Base-by-base conservation (phyloP, 257 asterid genomes). In the Nicotiana undulata region DNA sequence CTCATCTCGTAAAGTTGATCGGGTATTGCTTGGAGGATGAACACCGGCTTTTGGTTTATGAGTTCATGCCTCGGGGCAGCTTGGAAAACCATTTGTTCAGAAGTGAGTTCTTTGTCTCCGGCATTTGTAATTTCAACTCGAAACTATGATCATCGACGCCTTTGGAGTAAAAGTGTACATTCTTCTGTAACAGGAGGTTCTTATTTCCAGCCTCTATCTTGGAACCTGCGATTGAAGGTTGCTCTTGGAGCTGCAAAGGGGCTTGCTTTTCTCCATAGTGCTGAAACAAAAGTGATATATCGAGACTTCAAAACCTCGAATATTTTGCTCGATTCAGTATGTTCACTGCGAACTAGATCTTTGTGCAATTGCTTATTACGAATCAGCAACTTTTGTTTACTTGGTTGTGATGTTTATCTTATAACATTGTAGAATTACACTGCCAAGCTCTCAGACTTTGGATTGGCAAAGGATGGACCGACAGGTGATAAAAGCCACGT, bases 371-470 rank as follows among this genome's bases (percentile, higher is more conserved):
- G 24, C 63, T 13, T 28, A 20, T 29, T 51, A 56, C 8, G 18
- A 56, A 46, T 44, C 79, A 26, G 16, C 44, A 12, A 70, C 37
- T 18, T 15, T 22, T 24, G 40, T 61, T 49, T 46, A 63, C 46
- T 28, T 79, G 12, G 59, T 9, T 40, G 12, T 46, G 26, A 16
- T 63, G 60, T 58, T 51, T 56, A 13, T n/a, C 26, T 79, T 79
- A 1, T 80, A 74, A 87, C 77, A 56, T 85, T 82, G 80, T 88
- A 95, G 98, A 88, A 84, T 79, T 94, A 93, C 91, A 90, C 89
- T 77, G 96, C 96, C 29, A 94, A 93, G 88, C 97, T 94, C n/a
- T 94, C 98, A 20, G 98, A 94, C 86, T 94, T 94, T 75, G 98
- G 98, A 80, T 84, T 93, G 92, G 98, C 97, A 74, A 90, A 91